Conservation (phyloP, 1,284 basidiomycete species). For the Singerocomus inundabilis region DNA sequence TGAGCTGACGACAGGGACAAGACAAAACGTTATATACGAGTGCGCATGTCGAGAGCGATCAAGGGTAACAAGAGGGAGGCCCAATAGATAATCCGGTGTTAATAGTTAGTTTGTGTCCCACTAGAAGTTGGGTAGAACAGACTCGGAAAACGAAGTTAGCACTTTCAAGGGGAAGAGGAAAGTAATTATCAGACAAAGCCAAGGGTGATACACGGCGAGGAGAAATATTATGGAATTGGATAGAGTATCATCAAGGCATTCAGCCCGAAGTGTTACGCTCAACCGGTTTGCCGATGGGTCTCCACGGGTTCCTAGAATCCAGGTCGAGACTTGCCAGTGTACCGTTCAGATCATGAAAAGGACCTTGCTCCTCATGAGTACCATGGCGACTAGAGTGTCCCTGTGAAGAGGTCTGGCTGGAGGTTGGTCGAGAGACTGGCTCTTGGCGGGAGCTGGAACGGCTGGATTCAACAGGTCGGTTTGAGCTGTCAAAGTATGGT, state of each 20-base stretch:
- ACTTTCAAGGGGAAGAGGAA: constrained; percentile 18
- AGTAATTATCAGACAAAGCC: constrained; percentile 25
- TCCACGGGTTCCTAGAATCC: constrained; percentile 40
- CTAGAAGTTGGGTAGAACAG: constrained; percentile 16
- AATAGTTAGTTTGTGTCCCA: constrained; percentile 31
- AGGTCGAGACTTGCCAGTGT: constrained; percentile 73
- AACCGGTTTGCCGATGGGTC: constrained; percentile 12
- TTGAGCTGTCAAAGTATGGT: constrained; percentile 38
- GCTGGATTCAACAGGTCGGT: constrained; percentile 32
- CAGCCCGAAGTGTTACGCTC: constrained; percentile 25
- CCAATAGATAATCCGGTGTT: constrained; percentile 35
- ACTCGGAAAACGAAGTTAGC: constrained; percentile 18
- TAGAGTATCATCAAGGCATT: constrained; percentile 17
- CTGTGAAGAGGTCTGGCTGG: constrained; percentile 39
- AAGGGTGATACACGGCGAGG: constrained; percentile 15
- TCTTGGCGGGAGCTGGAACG: constrained; percentile 47
- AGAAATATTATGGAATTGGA: constrained; percentile 15
- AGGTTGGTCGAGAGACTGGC: constrained; percentile 50
- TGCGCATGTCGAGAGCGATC: constrained; percentile 39
- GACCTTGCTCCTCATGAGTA: constrained; percentile 44
- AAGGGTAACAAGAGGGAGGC: constrained; percentile 36
- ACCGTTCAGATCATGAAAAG: constrained; percentile 68
- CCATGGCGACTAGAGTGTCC: constrained; percentile 21
- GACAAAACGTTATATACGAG: constrained; percentile 36
- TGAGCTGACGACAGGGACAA: constrained; percentile 31